Percentiles rank a stretch among this genome's conserved stretches.
phyloP scores from a whole-genome alignment of 371 early-diverging fungal genomes.

The Apophysomyces sp. region DNA sequence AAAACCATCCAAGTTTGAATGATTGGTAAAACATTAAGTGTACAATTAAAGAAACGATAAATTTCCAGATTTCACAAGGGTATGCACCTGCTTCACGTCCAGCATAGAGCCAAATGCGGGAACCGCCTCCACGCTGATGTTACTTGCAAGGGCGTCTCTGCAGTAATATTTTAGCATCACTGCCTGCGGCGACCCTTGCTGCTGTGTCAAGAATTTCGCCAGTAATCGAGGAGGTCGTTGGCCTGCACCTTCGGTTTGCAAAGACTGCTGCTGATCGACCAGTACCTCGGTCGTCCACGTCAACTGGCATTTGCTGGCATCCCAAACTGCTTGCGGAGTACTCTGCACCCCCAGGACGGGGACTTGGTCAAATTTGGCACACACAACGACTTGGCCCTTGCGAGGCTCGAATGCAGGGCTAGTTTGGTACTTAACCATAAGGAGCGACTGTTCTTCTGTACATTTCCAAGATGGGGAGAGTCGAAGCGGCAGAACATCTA shows the following conservation, averaged over 20 bases:
- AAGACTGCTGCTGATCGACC: background rate
- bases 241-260: background rate
- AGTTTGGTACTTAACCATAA: constrained; percentile 20
- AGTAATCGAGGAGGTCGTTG: constrained; percentile 6
- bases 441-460: constrained; percentile 1
- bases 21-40: too few species aligned
- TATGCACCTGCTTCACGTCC: constrained; percentile 15
- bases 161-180: constrained; percentile 9
- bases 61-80: constrained; percentile 11
- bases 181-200: constrained; percentile 7
- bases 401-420: background rate
- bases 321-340: constrained; percentile 24
- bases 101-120: constrained; percentile 19
- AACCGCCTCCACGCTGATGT: constrained; percentile 13
- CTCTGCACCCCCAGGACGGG: constrained; percentile 15
- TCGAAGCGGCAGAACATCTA: constrained; percentile 5
- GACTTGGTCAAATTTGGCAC: constrained; percentile 9
- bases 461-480: constrained; percentile 21
- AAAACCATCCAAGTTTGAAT: too few species aligned
- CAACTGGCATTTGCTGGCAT: constrained; percentile 8
- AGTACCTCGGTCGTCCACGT: constrained; percentile 15
- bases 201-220: constrained; percentile 17
- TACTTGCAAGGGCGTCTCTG: constrained; percentile 11
- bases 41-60: background rate
- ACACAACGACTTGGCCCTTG: constrained; percentile 10